A percentile compares a stretch with the other conserved stretches of the same genome.
Conservation (phyloP, 2,329 filamentous ascomycete species). For the Thielaviopsis euricoi region DNA sequence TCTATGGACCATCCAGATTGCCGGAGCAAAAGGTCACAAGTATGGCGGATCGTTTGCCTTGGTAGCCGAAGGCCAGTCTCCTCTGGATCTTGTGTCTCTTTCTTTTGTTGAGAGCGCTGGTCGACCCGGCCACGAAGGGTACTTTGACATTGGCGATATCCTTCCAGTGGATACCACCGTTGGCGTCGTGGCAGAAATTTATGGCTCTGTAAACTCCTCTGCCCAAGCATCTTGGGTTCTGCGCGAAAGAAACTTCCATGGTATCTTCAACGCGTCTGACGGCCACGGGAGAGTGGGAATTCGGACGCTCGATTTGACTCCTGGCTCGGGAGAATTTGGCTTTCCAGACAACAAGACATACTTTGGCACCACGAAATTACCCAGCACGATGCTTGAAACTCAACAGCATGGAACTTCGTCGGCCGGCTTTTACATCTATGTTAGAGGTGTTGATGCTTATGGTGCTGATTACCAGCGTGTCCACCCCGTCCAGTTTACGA, state of each 20-base stretch:
- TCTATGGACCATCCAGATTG: conserved; percentile 6
- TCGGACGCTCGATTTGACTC: neutral
- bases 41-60: conserved; percentile 7
- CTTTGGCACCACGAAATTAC: conserved; percentile 4
- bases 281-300: neutral
- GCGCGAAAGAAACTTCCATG: conserved; percentile 2
- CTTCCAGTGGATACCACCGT: conserved; percentile 5
- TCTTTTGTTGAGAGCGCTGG: conserved; percentile 11
- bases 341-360: conserved; percentile 2
- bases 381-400: neutral
- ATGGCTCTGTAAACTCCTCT: conserved; percentile 3
- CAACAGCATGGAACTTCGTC: neutral
- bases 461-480: conserved; percentile 8
- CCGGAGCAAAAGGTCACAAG: neutral
- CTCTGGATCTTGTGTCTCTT: conserved; percentile 10
- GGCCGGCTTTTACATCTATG: conserved; percentile 8
- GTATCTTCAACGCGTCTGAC: neutral
- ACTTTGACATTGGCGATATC: conserved; percentile 9
- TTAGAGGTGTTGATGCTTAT: conserved; percentile 6
- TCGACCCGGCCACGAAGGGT: conserved; percentile 11
- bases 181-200: conserved; percentile 9
- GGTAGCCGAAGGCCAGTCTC: conserved; percentile 7
- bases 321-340: conserved; percentile 5
- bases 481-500: conserved; percentile 3
- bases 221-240: conserved; percentile 7